These are phyloP conservation scores for Aspergillus avenaceus DNA, from an alignment of 495 filamentous ascomycete genomes.

Conservation along the genomic window DNA sequence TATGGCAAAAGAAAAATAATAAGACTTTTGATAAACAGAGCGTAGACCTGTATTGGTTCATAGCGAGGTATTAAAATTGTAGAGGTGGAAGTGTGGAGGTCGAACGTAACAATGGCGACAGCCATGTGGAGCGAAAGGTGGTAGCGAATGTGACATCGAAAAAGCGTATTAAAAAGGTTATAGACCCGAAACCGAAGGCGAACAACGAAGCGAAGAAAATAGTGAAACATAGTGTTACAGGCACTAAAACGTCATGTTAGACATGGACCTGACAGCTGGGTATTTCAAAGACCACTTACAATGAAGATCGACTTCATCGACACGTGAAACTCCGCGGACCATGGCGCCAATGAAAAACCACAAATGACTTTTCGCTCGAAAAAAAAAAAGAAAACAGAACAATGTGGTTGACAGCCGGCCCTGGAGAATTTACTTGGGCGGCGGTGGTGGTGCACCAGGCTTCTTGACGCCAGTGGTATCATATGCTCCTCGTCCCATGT, in stretches of 20 bases:
- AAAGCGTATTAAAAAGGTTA: slow-evolving; percentile 37
- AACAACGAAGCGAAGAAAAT: slow-evolving; percentile 8
- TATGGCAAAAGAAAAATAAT: slow-evolving; percentile 11
- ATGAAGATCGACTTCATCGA: slow-evolving; percentile 29
- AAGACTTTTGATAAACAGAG: slow-evolving; percentile 32
- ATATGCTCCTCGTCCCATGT: slow-evolving; percentile 59
- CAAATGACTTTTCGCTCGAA: slow-evolving; percentile 22
- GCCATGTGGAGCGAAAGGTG: slow-evolving; percentile 11
- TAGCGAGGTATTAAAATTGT: slow-evolving; percentile 21
- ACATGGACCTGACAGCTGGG: slow-evolving; percentile 14
- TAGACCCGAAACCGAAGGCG: slow-evolving; percentile 23
- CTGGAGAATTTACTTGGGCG: slow-evolving; percentile 27
- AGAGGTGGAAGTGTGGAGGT: slow-evolving; percentile 10
- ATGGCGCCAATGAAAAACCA: slow-evolving; percentile 27
- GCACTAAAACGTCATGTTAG: slow-evolving; percentile 25
- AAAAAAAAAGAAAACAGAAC: slow-evolving; percentile 19
- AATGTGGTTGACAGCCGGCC: slow-evolving; percentile 23
- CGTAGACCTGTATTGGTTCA: slow-evolving; percentile 24
- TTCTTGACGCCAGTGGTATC: slow-evolving; percentile 58
- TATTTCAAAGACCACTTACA: slow-evolving; percentile 22
- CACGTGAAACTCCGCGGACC: slow-evolving; percentile 29
- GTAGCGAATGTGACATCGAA: slow-evolving; percentile 6
- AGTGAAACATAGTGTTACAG: slow-evolving; percentile 36
- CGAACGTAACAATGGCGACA: slow-evolving; percentile 6
- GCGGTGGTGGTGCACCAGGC: slow-evolving; percentile 48